These are phyloP conservation scores for Colletotrichum limetticola DNA, from an alignment of 2,329 filamentous ascomycete genomes.

Conservation along the genomic window DNA sequence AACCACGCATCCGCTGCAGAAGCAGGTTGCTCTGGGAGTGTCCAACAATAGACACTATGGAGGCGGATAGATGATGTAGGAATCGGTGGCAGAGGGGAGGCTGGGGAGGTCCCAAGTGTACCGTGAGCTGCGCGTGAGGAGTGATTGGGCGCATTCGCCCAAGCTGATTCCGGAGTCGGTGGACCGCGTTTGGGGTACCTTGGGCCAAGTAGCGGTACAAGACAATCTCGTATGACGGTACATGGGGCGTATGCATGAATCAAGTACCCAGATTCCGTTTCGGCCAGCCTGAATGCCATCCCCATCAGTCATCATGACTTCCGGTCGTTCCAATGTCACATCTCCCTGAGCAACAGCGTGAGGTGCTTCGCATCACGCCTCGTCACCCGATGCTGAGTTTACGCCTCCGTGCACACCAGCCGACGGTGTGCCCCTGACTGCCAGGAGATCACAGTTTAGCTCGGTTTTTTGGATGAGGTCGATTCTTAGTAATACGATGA, in stretches of 20 bases:
- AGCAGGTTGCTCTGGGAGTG: too few species aligned
- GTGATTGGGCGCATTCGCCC: conserved; percentile 29
- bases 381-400: background rate
- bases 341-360: conserved; percentile 21
- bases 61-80: background rate
- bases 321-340: conserved; percentile 29
- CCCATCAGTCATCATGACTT: conserved; percentile 23
- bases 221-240: conserved; percentile 40
- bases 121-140: conserved; percentile 10
- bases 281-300: conserved; percentile 4
- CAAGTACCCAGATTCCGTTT: conserved; percentile 41
- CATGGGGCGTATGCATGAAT: conserved; percentile 40
- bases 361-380: background rate
- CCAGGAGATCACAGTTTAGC: background rate
- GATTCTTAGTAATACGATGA: background rate
- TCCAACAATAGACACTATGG: background rate
- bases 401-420: background rate
- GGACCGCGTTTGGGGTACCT: conserved; percentile 36
- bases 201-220: conserved; percentile 41
- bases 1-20: background rate
- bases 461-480: background rate
- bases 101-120: conserved; percentile 19
- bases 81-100: background rate
- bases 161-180: conserved; percentile 28
- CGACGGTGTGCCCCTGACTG: background rate